phyloP scores from a whole-genome alignment of 2,329 filamentous ascomycete species.

The Aspergillus quadrilineatus region DNA sequence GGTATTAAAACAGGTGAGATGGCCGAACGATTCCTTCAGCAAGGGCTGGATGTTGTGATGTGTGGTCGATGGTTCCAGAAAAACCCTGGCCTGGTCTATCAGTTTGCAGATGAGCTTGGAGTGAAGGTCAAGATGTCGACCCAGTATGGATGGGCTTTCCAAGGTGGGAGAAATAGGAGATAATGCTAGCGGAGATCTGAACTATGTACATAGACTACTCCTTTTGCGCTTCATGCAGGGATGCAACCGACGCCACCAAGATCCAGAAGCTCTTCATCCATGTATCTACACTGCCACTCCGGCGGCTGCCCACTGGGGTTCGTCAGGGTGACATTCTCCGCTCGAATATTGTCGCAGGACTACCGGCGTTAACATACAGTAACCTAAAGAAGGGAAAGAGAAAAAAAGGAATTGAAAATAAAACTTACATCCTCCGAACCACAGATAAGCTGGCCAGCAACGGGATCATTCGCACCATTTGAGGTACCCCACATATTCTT shows the following conservation, averaged over 20 bases:
- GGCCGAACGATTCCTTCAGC: constrained; percentile 42
- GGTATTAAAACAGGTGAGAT: constrained; percentile 18
- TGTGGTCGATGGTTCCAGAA: constrained; percentile 59
- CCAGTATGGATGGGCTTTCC: constrained; percentile 19
- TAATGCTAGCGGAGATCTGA: no score
- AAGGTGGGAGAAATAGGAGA: constrained; percentile 3
- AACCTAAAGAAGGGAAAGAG: background rate
- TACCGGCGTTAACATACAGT: background rate
- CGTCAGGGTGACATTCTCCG: constrained; percentile 1
- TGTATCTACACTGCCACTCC: constrained; percentile 1
- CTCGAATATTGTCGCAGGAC: constrained; percentile 6
- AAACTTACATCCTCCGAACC: background rate
- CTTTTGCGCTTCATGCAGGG: background rate
- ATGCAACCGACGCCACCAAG: background rate
- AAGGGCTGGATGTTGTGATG: constrained; percentile 51
- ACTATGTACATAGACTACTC: background rate
- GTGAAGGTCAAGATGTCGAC: constrained; percentile 48
- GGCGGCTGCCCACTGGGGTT: background rate
- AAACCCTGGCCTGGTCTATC: constrained; percentile 58
- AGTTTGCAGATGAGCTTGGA: constrained; percentile 56
- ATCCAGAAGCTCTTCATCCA: constrained; percentile 1
- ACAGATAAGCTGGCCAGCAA: constrained; percentile 2
- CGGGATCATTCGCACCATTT: background rate
- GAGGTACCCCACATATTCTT: constrained; percentile 4
- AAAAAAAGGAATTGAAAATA: no score